phyloP scores from a whole-genome alignment of 139 green algal species.

The Yamagishiella unicocca region DNA sequence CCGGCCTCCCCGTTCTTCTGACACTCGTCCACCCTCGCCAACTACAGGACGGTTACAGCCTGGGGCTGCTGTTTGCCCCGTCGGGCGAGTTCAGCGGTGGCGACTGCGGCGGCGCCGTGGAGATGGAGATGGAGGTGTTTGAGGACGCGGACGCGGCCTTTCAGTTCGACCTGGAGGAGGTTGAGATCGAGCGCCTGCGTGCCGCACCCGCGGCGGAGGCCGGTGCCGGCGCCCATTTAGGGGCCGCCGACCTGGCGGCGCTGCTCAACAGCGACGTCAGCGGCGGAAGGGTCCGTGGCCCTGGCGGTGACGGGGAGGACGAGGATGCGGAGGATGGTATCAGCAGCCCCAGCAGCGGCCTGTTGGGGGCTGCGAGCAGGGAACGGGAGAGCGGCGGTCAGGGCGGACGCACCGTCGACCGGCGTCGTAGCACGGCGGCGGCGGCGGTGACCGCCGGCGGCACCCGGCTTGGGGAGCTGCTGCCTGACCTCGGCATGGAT shows the following conservation, averaged over 20 bases:
- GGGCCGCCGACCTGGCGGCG: slow-evolving; percentile 18
- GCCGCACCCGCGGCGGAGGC: slow-evolving; percentile 20
- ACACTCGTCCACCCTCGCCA: neutral
- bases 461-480: neutral
- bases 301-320: neutral
- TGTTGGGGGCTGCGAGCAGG: neutral
- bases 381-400: slow-evolving; percentile 15
- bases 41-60: slow-evolving; percentile 12
- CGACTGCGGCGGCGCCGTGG: neutral
- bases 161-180: slow-evolving; percentile 49
- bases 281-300: neutral
- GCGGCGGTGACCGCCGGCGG: neutral
- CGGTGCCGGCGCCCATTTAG: neutral
- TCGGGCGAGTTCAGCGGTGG: neutral
- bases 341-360: slow-evolving; percentile 27
- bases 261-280: neutral
- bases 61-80: slow-evolving; percentile 9
- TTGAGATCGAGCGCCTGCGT: slow-evolving; percentile 52
- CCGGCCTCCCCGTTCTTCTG: no score
- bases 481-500: neutral
- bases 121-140: slow-evolving; percentile 33
- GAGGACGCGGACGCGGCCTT: slow-evolving; percentile 21
- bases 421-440: slow-evolving; percentile 4
- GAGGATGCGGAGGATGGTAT: neutral
- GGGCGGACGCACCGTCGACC: neutral